Evolutionary conservation across 139 green algal species (phyloP), one percentile per base, ranked within the genome.

Genomic region (Chlorella sp.): DNA sequence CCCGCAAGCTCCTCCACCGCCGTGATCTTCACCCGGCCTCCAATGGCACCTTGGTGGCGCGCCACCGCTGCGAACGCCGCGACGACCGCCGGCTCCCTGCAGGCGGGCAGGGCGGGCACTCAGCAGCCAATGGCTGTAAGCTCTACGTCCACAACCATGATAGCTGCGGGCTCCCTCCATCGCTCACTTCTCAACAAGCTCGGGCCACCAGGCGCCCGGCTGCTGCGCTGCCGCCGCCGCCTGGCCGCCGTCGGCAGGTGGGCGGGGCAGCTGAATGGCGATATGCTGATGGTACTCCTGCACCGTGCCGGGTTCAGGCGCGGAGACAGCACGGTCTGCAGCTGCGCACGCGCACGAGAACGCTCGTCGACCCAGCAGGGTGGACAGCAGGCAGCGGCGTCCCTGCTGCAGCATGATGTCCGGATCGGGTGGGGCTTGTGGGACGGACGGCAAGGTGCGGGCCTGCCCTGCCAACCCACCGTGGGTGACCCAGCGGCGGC

Each of bases 1-100:
- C 38, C 24, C 26, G 22, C 36, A 75, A 26, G 38, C 51, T 89
- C 80, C 40, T 92, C 87, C 56, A 82, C 88, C 11, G 89, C 85
- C 19, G 83, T 92, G 28, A 92, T 69, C 62, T 92, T 92, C 11
- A 92, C 69, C 13, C 41, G 54, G 73, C 74, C 17, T 30, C 46
- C 76, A 70, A 87, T 34, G 19, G 44, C 8, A 7, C 41, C 83
- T 32, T 56, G 46, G 48, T 80, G 32, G 24, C 68, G 34, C 8
- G 87, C 88, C 41, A 91, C 48, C 38, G 81, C 87, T 40, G 51
- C 22, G 43, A 89, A 87, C 0, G 68, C 84, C 8, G 73, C 46
- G 9, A 91, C 40, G 4, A 91, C 54, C 13, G 73, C 72, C 11
- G 87, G 86, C 24, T 88, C 74, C 67, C 87, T 90, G 86, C 67